Conservation (phyloP, 169 alveolate genomes). For the Cyclospora cayetanensis region DNA sequence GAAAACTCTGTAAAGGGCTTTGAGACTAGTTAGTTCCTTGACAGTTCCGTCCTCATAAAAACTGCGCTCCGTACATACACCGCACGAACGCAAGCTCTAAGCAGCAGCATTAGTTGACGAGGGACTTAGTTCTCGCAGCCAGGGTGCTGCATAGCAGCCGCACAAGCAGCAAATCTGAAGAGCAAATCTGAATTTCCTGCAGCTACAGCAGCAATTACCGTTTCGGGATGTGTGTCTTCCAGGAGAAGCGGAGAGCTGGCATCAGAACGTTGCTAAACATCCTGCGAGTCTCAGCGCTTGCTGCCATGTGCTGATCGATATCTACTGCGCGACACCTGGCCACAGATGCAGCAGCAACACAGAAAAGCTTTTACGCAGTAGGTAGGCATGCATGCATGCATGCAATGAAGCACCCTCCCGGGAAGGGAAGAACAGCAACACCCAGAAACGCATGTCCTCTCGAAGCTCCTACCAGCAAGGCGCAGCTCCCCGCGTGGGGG, state of each 20-base stretch:
- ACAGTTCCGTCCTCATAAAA: conserved; percentile 39
- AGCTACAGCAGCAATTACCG: conserved; percentile 1
- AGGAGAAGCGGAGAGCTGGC: conserved; percentile 38
- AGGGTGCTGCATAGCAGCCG: no score
- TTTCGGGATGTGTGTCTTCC: conserved; percentile 12
- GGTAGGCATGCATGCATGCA: neutral
- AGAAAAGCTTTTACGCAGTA: no score
- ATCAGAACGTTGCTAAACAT: conserved; percentile 23
- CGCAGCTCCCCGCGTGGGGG: no score
- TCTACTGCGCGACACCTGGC: neutral
- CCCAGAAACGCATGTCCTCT: neutral
- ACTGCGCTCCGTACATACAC: no score
- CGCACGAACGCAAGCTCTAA: no score
- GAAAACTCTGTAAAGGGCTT: conserved; percentile 66
- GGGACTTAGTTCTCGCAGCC: no score
- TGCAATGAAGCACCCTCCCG: neutral
- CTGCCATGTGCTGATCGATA: conserved; percentile 17
- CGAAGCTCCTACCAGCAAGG: neutral
- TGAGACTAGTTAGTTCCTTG: conserved; percentile 23
- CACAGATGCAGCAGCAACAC: conserved; percentile 8
- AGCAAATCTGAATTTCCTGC: no score
- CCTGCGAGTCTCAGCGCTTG: conserved; percentile 19
- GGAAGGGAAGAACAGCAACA: neutral
- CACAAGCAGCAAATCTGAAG: conserved; percentile 33
- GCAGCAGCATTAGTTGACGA: no score